A percentile compares a stretch with the other conserved stretches of the same genome.
Conservation (phyloP, 1,284 basidiomycete genomes). For the Trametes versicolor region DNA sequence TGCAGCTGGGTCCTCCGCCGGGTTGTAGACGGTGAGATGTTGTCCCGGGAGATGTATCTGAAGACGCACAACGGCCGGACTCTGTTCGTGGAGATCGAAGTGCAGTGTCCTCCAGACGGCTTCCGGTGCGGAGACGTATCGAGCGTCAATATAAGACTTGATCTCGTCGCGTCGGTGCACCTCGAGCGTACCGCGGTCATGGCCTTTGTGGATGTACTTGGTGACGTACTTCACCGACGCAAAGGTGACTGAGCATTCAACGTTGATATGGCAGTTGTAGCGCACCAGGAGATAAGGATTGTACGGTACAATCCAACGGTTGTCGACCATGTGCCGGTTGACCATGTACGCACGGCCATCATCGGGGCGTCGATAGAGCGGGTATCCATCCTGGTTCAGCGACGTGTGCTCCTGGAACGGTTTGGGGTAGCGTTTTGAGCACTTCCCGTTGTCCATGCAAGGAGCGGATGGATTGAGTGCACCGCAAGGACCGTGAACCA, state of each 20-base stretch:
- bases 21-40: background rate
- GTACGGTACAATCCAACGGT: slow-evolving; percentile 52
- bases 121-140: slow-evolving; percentile 38
- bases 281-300: slow-evolving; percentile 43
- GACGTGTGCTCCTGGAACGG: background rate
- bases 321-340: slow-evolving; percentile 39
- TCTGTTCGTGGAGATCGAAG: background rate
- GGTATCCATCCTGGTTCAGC: slow-evolving; percentile 3
- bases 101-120: background rate
- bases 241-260: slow-evolving; percentile 48
- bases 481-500: background rate
- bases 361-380: background rate
- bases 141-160: slow-evolving; percentile 44
- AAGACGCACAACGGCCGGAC: background rate
- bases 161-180: slow-evolving; percentile 47
- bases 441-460: background rate
- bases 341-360: slow-evolving; percentile 1
- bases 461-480: background rate
- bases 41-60: slow-evolving; percentile 3
- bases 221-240: slow-evolving; percentile 52
- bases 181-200: slow-evolving; percentile 41
- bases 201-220: slow-evolving; percentile 60
- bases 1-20: background rate
- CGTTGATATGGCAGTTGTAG: slow-evolving; percentile 59
- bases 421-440: background rate